Conservation (phyloP, 805 yeast genomes). For the Metschnikowia santaceciliae region DNA sequence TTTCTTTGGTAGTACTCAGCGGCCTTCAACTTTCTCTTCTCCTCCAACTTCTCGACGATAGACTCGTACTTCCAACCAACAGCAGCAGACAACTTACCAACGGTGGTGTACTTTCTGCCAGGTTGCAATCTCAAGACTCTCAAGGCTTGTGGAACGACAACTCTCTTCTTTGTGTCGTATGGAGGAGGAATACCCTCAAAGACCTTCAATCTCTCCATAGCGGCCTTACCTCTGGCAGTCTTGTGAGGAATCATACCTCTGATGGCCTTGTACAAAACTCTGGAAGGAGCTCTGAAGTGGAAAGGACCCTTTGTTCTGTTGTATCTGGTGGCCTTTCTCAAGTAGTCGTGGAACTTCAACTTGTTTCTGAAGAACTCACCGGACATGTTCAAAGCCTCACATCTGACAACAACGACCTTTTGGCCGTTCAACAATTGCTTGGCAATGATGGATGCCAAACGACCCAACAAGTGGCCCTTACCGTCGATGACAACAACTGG, state of each 20-base stretch:
- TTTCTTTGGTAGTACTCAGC: slow-evolving; percentile 99
- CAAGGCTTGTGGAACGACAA: slow-evolving; percentile 99
- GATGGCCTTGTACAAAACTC: slow-evolving; percentile 99
- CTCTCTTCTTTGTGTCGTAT: slow-evolving; percentile 99
- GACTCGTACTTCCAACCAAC: slow-evolving; percentile 99
- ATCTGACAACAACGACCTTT: slow-evolving; percentile 95
- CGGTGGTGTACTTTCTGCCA: slow-evolving; percentile 99
- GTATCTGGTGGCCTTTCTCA: slow-evolving; percentile 98
- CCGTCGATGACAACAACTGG: slow-evolving; percentile 98
- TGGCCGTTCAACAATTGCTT: slow-evolving; percentile 98
- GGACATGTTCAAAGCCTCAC: slow-evolving; percentile 96
- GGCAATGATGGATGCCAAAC: slow-evolving; percentile 98
- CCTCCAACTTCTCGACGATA: slow-evolving; percentile 95
- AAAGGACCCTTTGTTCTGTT: slow-evolving; percentile 99
- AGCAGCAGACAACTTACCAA: slow-evolving; percentile 91
- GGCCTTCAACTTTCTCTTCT: slow-evolving; percentile 98
- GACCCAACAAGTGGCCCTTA: slow-evolving; percentile 99
- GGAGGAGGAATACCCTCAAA: slow-evolving; percentile 99
- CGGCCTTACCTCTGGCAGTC: slow-evolving; percentile 99
- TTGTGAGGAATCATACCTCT: slow-evolving; percentile 99
- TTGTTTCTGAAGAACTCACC: slow-evolving; percentile 99
- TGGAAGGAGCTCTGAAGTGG: slow-evolving; percentile 99
- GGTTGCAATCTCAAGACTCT: slow-evolving; percentile 98
- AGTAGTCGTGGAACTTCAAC: slow-evolving; percentile 99
- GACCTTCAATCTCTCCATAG: slow-evolving; percentile 98